Evolutionary conservation across 805 yeast species (phyloP).

Genomic region (Wickerhamomyces strasburgensis): DNA sequence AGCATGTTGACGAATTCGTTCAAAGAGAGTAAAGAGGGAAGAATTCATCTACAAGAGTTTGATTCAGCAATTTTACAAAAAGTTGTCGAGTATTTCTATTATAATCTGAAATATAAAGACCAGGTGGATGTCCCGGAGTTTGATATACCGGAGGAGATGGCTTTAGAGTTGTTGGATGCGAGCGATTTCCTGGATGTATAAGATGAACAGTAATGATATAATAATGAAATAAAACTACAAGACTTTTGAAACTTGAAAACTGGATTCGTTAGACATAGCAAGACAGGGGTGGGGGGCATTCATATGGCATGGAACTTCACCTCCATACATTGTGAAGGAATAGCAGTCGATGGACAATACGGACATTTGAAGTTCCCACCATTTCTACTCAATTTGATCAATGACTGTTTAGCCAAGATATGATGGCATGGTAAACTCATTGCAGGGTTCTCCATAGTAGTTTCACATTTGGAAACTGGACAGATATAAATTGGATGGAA

Average conservation of each 20-base stretch:
- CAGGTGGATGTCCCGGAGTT: slow-evolving; percentile 70
- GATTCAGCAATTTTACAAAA: slow-evolving; percentile 70
- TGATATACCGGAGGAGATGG: slow-evolving; percentile 89
- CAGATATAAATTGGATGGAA: slow-evolving; percentile 68
- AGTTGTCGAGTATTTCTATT: slow-evolving; percentile 80
- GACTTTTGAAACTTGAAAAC: no score
- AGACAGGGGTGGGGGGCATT: no score
- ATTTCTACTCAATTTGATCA: slow-evolving; percentile 39
- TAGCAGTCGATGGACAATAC: slow-evolving; percentile 55
- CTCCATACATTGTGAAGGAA: slow-evolving; percentile 36
- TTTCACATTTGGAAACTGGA: slow-evolving; percentile 66
- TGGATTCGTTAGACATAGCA: no score
- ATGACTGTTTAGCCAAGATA: slow-evolving; percentile 50
- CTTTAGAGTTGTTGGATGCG: slow-evolving; percentile 84
- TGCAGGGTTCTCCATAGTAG: slow-evolving; percentile 52
- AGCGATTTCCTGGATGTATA: slow-evolving; percentile 81
- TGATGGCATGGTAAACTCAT: slow-evolving; percentile 61
- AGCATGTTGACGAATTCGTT: slow-evolving; percentile 53
- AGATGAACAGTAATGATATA: no score
- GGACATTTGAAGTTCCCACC: slow-evolving; percentile 61
- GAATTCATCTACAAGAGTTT: slow-evolving; percentile 55
- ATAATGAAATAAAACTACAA: no score
- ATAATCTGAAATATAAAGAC: slow-evolving; percentile 62
- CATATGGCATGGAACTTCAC: slow-evolving; percentile 36
- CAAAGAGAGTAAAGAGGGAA: slow-evolving; percentile 54